Evolutionary conservation across 805 yeast species (phyloP).

Genomic region (Komagataella pastoris): DNA sequence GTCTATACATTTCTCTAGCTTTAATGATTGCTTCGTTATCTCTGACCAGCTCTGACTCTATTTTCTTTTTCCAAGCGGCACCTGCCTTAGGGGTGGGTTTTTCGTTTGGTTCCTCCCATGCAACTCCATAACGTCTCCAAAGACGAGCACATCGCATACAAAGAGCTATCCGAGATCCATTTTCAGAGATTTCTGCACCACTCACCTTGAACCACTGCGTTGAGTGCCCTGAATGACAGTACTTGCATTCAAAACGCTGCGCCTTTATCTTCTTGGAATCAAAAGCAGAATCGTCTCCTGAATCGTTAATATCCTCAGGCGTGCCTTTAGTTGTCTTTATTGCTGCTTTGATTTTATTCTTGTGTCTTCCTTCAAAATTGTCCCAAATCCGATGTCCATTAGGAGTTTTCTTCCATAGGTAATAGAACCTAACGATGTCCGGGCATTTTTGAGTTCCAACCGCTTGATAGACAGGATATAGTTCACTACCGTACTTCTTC

Average conservation of each 20-base stretch:
- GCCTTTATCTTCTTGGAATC: slow-evolving; percentile 36
- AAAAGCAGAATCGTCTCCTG: slow-evolving; percentile 60
- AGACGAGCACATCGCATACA: slow-evolving; percentile 81
- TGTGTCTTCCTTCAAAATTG: slow-evolving; percentile 55
- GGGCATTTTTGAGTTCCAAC: slow-evolving; percentile 66
- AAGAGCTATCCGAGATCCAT: slow-evolving; percentile 34
- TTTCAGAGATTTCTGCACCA: slow-evolving; percentile 33
- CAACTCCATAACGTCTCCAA: slow-evolving; percentile 83
- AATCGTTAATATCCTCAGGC: slow-evolving; percentile 28
- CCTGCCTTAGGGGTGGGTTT: slow-evolving; percentile 30
- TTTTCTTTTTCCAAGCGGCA: slow-evolving; percentile 41
- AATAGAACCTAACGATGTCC: slow-evolving; percentile 77
- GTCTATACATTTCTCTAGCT: slow-evolving; percentile 27
- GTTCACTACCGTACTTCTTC: slow-evolving; percentile 58
- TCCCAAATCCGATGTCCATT: slow-evolving; percentile 76
- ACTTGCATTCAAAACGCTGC: slow-evolving; percentile 48
- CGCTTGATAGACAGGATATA: slow-evolving; percentile 56
- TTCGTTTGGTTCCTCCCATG: slow-evolving; percentile 73
- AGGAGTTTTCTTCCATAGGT: slow-evolving; percentile 82
- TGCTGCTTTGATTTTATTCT: slow-evolving; percentile 35
- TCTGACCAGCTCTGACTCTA: slow-evolving; percentile 53
- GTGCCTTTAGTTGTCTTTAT: slow-evolving; percentile 11
- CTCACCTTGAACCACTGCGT: slow-evolving; percentile 61
- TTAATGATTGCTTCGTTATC: slow-evolving; percentile 45
- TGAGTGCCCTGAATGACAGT: slow-evolving; percentile 47